These are phyloP conservation scores for Kodamaea jinghongensis DNA, from an alignment of 805 yeast species.

Conservation along the genomic window DNA sequence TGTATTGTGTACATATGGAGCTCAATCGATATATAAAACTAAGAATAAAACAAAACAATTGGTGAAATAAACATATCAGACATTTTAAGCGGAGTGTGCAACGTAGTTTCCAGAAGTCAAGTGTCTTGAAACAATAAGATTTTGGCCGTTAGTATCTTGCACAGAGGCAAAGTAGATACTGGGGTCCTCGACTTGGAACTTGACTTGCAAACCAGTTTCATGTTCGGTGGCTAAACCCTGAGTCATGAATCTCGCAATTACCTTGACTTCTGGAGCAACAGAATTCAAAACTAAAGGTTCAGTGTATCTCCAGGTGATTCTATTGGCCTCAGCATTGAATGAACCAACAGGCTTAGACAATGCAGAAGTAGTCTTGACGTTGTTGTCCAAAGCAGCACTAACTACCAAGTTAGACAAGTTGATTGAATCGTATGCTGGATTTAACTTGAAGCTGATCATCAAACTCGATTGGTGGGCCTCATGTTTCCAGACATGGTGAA, in stretches of 20 bases:
- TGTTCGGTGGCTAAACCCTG: slow-evolving; percentile 68
- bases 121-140: slow-evolving; percentile 45
- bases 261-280: slow-evolving; percentile 50
- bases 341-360: slow-evolving; percentile 91
- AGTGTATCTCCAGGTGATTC: slow-evolving; percentile 80
- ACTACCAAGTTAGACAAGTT: slow-evolving; percentile 58
- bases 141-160: slow-evolving; percentile 21
- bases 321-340: slow-evolving; percentile 77
- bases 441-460: slow-evolving; percentile 64
- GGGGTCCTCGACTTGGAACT: slow-evolving; percentile 51
- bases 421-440: slow-evolving; percentile 40
- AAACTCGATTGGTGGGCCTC: slow-evolving; percentile 84
- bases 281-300: slow-evolving; percentile 38
- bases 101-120: slow-evolving; percentile 50
- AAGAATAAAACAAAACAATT: slow-evolving; percentile 7
- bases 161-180: slow-evolving; percentile 44
- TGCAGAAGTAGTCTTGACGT: slow-evolving; percentile 67
- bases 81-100: slow-evolving; percentile 27
- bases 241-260: slow-evolving; percentile 85
- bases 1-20: not conserved
- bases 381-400: slow-evolving; percentile 55
- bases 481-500: slow-evolving; percentile 87
- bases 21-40: slow-evolving; percentile 1
- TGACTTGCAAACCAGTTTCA: slow-evolving; percentile 68
- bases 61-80: not conserved